A percentile compares a stretch with the other conserved stretches of the same genome.
Evolutionary conservation across 768 basidiomycete species (phyloP).

Genomic region (Podaxis sp.): DNA sequence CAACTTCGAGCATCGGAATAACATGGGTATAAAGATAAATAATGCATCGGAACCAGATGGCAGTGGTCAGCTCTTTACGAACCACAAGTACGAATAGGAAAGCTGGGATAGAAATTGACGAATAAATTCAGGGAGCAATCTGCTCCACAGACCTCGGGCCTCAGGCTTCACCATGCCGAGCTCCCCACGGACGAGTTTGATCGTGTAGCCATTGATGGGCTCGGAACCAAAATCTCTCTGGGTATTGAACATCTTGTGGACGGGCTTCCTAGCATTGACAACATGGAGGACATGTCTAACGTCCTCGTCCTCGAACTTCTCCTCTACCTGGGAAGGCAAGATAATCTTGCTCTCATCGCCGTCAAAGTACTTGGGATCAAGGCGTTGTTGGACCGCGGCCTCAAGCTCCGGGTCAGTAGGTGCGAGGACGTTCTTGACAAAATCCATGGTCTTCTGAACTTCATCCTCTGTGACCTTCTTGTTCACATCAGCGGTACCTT

Average conservation of each 20-base stretch:
- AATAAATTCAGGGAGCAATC: no score
- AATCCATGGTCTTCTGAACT: constrained; percentile 23
- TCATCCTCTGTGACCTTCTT: constrained; percentile 24
- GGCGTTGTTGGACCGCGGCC: constrained; percentile 22
- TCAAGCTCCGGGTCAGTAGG: constrained; percentile 26
- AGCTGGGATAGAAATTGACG: no score
- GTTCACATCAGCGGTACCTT: constrained; percentile 25
- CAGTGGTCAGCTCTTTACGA: no score
- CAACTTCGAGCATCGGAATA: no score
- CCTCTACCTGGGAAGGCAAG: constrained; percentile 21
- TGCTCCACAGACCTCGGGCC: no score
- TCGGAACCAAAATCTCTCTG: constrained; percentile 10
- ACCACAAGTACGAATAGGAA: no score
- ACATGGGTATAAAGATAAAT: no score
- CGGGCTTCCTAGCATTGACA: constrained; percentile 46
- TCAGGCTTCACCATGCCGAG: constrained; percentile 20
- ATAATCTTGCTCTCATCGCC: constrained; percentile 22
- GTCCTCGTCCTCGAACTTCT: constrained; percentile 25
- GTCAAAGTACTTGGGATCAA: constrained; percentile 21
- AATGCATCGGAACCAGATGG: no score
- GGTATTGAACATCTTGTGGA: constrained; percentile 19
- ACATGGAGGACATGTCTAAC: constrained; percentile 39
- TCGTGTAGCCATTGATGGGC: constrained; percentile 21
- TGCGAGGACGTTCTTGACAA: constrained; percentile 23
- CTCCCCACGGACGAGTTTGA: constrained; percentile 21